These are phyloP conservation scores for Phytopythium chamaehyphon DNA, from an alignment of 352 stramenopile species.

Conservation along the genomic window DNA sequence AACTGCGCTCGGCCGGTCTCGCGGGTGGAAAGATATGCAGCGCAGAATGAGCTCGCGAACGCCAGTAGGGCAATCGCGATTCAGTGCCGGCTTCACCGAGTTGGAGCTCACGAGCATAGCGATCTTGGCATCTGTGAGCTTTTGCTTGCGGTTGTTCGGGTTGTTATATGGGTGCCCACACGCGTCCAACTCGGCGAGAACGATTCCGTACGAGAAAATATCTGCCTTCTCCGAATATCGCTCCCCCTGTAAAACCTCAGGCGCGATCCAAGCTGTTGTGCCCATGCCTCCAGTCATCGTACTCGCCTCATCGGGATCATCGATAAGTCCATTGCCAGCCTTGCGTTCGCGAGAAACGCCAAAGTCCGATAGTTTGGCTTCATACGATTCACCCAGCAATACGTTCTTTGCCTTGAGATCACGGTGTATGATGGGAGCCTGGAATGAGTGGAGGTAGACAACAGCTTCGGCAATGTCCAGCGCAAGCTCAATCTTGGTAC, in stretches of 20 bases:
- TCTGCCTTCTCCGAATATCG: slow-evolving; percentile 67
- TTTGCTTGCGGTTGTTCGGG: slow-evolving; percentile 17
- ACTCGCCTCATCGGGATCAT: slow-evolving; percentile 26
- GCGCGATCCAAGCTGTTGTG: slow-evolving; percentile 68
- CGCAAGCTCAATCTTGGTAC: slow-evolving; percentile 21
- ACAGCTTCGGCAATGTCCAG: slow-evolving; percentile 32
- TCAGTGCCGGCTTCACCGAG: slow-evolving; percentile 39
- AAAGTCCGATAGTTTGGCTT: slow-evolving; percentile 44
- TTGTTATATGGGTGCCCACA: slow-evolving; percentile 21
- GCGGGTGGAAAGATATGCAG: slow-evolving; percentile 50
- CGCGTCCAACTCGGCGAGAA: slow-evolving; percentile 52
- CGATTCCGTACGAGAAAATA: slow-evolving; percentile 70
- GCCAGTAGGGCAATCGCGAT: slow-evolving; percentile 40
- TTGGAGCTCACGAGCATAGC: slow-evolving; percentile 48
- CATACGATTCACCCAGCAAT: slow-evolving; percentile 18
- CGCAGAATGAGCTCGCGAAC: slow-evolving; percentile 42
- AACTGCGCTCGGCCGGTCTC: slow-evolving; percentile 50
- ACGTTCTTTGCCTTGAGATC: slow-evolving; percentile 46
- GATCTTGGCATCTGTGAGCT: slow-evolving; percentile 41
- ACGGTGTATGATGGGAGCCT: slow-evolving; percentile 37
- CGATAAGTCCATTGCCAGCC: slow-evolving; percentile 14
- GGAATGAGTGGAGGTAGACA: slow-evolving; percentile 42
- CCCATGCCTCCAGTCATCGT: slow-evolving; percentile 55
- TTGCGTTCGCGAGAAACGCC: slow-evolving; percentile 28
- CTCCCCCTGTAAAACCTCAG: slow-evolving; percentile 58